Evolutionary conservation across 2,329 filamentous ascomycete genomes (phyloP).

Genomic region (Xylariaceae sp.): DNA sequence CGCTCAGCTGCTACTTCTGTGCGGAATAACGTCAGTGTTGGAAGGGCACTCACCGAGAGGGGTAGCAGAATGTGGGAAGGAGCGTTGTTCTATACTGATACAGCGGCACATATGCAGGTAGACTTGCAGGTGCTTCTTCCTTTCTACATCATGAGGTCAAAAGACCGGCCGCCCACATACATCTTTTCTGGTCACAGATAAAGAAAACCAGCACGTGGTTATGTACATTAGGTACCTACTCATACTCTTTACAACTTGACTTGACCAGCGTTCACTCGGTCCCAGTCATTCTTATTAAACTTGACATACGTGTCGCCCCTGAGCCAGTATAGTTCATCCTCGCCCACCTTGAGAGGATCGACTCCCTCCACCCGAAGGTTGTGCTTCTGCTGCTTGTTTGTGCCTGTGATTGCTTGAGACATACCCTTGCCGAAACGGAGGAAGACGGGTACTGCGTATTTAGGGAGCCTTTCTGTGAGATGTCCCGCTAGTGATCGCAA

Average conservation of each 20-base stretch:
- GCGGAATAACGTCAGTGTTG: too few relatives aligned
- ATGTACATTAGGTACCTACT: neutral
- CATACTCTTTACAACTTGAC: conserved; percentile 57
- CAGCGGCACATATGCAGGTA: too few relatives aligned
- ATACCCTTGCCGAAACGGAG: conserved; percentile 58
- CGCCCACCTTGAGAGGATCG: conserved; percentile 51
- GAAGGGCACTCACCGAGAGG: too few relatives aligned
- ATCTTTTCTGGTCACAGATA: too few relatives aligned
- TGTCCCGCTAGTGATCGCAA: conserved; percentile 59
- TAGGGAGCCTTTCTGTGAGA: conserved; percentile 54
- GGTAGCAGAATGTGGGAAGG: too few relatives aligned
- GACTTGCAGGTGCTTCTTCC: too few relatives aligned
- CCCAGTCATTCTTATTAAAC: conserved; percentile 66
- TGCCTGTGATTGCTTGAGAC: conserved; percentile 65
- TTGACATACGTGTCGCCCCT: conserved; percentile 59
- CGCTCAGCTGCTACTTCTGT: too few relatives aligned
- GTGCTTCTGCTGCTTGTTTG: conserved; percentile 85
- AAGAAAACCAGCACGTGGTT: too few relatives aligned
- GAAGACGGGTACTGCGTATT: conserved; percentile 74
- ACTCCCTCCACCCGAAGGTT: conserved; percentile 67
- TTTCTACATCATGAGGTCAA: too few relatives aligned
- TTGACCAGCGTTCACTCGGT: conserved; percentile 57
- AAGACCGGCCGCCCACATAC: too few relatives aligned
- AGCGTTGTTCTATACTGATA: too few relatives aligned
- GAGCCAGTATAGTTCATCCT: conserved; percentile 59